phyloP scores from a whole-genome alignment of 306 rosid species.

The Trichosanthes truncata region DNA sequence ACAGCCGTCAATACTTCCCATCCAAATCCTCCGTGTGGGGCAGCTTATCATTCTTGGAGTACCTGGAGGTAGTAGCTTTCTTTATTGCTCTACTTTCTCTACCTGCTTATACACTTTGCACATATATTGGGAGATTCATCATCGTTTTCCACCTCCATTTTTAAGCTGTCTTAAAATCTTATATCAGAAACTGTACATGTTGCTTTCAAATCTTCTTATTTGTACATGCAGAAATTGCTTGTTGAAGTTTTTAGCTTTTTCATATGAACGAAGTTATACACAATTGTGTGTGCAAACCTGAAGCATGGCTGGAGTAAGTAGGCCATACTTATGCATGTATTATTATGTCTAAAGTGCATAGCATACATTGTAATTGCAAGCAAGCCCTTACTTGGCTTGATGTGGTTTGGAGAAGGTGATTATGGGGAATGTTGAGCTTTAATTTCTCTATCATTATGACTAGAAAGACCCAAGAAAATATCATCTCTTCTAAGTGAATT shows the following conservation, averaged over 20 bases:
- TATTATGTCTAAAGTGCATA: background rate
- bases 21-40: constrained; percentile 76
- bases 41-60: constrained; percentile 68
- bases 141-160: background rate
- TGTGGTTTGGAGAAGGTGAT: background rate
- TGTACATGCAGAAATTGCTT: background rate
- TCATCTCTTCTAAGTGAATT: background rate
- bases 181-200: background rate
- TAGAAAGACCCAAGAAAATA: background rate
- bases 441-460: background rate
- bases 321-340: background rate
- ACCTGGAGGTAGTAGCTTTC: constrained; percentile 72
- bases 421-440: background rate
- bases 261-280: background rate
- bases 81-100: background rate
- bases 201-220: background rate
- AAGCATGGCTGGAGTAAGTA: background rate
- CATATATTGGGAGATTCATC: background rate
- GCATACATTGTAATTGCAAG: background rate
- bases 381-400: background rate
- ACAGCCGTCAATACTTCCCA: constrained; percentile 96
- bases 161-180: background rate
- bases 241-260: background rate
- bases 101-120: background rate
- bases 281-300: background rate